Percentiles rank a stretch among this genome's conserved stretches.
These are phyloP conservation scores for Candida wancherniae DNA, from an alignment of 805 yeast species.

Conservation along the genomic window DNA sequence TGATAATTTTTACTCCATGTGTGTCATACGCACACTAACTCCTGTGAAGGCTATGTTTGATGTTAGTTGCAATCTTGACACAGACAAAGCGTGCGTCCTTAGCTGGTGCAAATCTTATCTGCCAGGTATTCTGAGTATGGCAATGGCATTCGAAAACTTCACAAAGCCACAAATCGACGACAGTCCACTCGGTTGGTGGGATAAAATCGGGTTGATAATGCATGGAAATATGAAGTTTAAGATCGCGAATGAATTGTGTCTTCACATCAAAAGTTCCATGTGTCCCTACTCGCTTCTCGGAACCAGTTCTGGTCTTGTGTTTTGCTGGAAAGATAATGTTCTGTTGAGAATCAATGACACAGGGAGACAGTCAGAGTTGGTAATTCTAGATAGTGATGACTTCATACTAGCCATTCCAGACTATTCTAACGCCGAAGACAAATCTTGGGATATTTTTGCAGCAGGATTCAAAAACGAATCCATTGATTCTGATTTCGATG, in stretches of 20 bases:
- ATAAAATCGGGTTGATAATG: conserved; percentile 48
- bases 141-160: conserved; percentile 37
- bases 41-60: conserved; percentile 55
- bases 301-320: conserved; percentile 57
- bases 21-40: conserved; percentile 58
- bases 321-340: conserved; percentile 58
- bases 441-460: conserved; percentile 36
- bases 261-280: conserved; percentile 57
- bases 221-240: conserved; percentile 51
- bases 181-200: conserved; percentile 47
- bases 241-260: conserved; percentile 49
- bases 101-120: conserved; percentile 64
- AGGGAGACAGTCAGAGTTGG: conserved; percentile 44
- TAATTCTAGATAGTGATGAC: conserved; percentile 49
- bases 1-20: conserved; percentile 54
- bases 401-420: conserved; percentile 57
- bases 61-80: conserved; percentile 40
- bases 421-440: conserved; percentile 33
- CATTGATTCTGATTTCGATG: conserved; percentile 20
- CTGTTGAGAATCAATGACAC: conserved; percentile 47
- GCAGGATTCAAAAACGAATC: conserved; percentile 17
- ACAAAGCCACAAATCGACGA: conserved; percentile 44
- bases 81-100: conserved; percentile 46
- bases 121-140: conserved; percentile 53
- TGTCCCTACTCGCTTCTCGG: conserved; percentile 58